Evolutionary conservation across 768 basidiomycete species (phyloP).

Genomic region (Mycena crocata): DNA sequence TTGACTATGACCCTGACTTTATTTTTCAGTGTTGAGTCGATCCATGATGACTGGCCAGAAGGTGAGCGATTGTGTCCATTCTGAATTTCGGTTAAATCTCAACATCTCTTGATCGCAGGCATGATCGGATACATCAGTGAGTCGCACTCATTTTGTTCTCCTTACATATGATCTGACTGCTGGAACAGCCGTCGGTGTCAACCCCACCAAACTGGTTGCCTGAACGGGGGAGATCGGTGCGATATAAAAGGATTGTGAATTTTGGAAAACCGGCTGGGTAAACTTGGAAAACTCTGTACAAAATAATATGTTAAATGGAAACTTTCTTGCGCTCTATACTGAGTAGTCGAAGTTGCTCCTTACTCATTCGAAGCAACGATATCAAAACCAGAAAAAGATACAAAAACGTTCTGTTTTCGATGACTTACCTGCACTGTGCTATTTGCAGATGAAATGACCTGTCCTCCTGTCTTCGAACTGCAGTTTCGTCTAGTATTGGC

Average conservation of each 20-base stretch:
- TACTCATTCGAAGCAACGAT: no score
- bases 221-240: neutral
- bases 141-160: neutral
- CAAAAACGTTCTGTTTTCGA: no score
- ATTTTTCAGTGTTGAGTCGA: conserved; percentile 31
- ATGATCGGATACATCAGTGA: conserved; percentile 27
- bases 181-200: conserved; percentile 17
- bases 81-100: neutral
- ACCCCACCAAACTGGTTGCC: conserved; percentile 15
- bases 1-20: neutral
- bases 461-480: no score
- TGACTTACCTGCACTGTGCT: no score
- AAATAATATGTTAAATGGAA: no score
- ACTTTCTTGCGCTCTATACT: no score
- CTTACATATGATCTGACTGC: neutral
- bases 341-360: no score
- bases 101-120: conserved; percentile 1
- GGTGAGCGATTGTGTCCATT: conserved; percentile 13
- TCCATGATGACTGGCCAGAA: conserved; percentile 46
- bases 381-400: no score
- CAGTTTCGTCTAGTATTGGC: no score
- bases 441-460: no score
- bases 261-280: no score
- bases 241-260: neutral
- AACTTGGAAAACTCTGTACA: no score